These are phyloP conservation scores for Yamadazyma diospyri DNA, from an alignment of 1,139 yeast species.

Conservation along the genomic window DNA sequence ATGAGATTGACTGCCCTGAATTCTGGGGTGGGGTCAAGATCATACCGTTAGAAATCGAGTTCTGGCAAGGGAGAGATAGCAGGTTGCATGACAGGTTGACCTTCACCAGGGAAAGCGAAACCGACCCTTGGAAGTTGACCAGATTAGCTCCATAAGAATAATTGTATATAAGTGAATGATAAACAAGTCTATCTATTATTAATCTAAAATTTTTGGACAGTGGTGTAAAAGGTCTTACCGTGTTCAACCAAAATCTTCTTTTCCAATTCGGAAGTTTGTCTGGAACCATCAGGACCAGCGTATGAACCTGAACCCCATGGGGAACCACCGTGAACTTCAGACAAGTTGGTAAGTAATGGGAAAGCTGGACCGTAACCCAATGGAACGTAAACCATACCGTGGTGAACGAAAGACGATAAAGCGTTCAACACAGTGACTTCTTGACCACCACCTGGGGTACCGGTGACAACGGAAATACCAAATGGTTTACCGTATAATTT, in stretches of 20 bases:
- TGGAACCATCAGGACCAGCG: constrained; percentile 78
- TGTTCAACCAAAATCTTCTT: constrained; percentile 58
- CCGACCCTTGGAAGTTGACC: constrained; percentile 54
- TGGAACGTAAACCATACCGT: constrained; percentile 77
- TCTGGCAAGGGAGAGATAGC: constrained; percentile 94
- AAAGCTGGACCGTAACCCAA: constrained; percentile 70
- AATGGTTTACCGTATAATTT: constrained; percentile 72
- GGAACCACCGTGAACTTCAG: constrained; percentile 77
- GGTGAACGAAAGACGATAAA: constrained; percentile 68
- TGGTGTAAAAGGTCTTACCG: constrained; percentile 59
- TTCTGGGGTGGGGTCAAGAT: constrained; percentile 94
- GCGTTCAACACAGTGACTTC: constrained; percentile 67
- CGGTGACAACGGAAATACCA: constrained; percentile 75
- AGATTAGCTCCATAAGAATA: constrained; percentile 63
- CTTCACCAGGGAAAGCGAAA: constrained; percentile 54
- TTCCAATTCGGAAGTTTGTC: constrained; percentile 67
- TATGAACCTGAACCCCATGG: constrained; percentile 89
- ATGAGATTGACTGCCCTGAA: constrained; percentile 82
- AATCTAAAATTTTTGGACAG: constrained; percentile 23
- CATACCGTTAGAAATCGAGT: constrained; percentile 86
- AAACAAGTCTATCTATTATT: not conserved
- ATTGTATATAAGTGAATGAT: not conserved
- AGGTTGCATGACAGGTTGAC: constrained; percentile 87
- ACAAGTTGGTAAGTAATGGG: constrained; percentile 54
- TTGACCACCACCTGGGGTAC: constrained; percentile 83